Evolutionary conservation across 2,329 filamentous ascomycete genomes (phyloP), one percentile per base, ranked within the genome.

Genomic region (Sarocladium strictum): DNA sequence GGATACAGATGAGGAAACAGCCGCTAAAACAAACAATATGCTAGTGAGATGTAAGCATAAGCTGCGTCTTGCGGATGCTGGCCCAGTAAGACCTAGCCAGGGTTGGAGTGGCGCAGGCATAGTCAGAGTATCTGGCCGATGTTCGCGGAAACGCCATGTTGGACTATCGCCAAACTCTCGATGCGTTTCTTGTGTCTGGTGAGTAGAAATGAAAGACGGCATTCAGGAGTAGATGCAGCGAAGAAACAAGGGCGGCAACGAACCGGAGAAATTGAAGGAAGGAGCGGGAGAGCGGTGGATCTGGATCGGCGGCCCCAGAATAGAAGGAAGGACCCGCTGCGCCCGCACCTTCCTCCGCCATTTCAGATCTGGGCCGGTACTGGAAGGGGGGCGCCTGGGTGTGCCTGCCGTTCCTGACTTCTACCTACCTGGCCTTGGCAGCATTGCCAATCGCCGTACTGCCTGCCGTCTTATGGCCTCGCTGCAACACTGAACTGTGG

Each of bases 31-130:
- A n/a, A n/a, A n/a, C n/a, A n/a, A n/a, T n/a, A n/a, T n/a, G n/a
- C n/a, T n/a, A n/a, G n/a, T n/a, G n/a, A n/a, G n/a, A n/a, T n/a
- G 40, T 32, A 45, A 23, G 40, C 17, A 12, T 32, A 32, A 32
- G 29, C 29, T 32, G 29, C 29, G 12, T 32, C 7, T 32, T 32
- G 29, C 29, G 12, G 29, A 32, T 12, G 29, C 29, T 12, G 12
- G 29, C 7, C 12, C 7, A 32, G 29, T 32, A 32, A 32, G 29
- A 32, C 29, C 29, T 32, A 32, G 29, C 12, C 29, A 32, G 29
- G 12, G 29, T 12, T 32, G 29, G 12, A 12, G 29, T 12, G 29
- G 67, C 65, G 45, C 67, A 69, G 2, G 65, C 69, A 23, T 69
- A 6, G 56, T 54, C 1, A 65, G 63, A 27, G 71, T 69, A 17